Base-by-base conservation (phyloP, 441 rosid species). In the Euphorbia corollata region DNA sequence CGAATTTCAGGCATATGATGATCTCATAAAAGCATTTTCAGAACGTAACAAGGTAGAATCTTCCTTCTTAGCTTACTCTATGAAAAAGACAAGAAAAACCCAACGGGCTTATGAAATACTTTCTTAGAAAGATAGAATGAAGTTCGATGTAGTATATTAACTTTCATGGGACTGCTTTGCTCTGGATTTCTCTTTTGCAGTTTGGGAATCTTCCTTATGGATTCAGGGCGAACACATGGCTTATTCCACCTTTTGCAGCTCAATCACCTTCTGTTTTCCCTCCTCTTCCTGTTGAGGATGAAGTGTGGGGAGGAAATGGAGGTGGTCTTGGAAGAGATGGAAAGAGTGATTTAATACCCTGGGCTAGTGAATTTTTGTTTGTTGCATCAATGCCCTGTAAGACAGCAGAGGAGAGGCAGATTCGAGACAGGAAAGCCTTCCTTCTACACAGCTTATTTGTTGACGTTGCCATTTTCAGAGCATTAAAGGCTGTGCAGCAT, bases 41-140 rank as follows among this genome's bases (percentile, higher is more conserved):
- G 97, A 90, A 57, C 96, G 91, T 63, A 93, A 93, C 79, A 90
- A 93, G 96, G 99, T 93, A 82, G 13, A 24, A 38, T 16, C 67
- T 45, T 32, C 22, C 32, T 2, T 22, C 57, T 50, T 59, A 36
- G 71, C 67, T 41, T 50, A 50, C 62, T 67, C 22, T 73, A 16
- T 61, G 41, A 16, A 15, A 47, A 61, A 27, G 39, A 13, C 4
- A 23, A 38, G 16, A 55, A 32, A 48, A 5, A 18, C 16, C 32
- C 22, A 0, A 18, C 6, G 19, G 6, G n/a, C 32, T 53, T 65
- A n/a, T 34, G 11, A n/a, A 41, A 5, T 45, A 59, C 1, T 47
- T 34, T 57, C 15, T 1, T 18, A 0, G 5, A 8, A 27, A 30
- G 34, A 59, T 51, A 23, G 8, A 18, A 36, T 19, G 34, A 68